Evolutionary conservation across 441 rosid species (phyloP), one percentile per base, ranked within the genome.

Genomic region (Adansonia madagascariensis): DNA sequence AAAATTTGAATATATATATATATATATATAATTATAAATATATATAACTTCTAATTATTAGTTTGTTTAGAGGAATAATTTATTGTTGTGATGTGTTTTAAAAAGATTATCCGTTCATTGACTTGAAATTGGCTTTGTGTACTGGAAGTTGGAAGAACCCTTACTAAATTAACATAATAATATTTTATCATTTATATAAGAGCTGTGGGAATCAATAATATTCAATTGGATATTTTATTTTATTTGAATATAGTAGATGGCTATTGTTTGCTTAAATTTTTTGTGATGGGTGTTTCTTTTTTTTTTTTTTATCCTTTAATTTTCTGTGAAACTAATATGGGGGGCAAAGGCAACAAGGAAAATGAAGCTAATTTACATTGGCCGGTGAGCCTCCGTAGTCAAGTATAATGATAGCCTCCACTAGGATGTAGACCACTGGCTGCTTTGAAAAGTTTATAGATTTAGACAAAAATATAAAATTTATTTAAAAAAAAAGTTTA

Each of bases 101-200:
- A 68, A 27, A 60, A 62, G 15, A 11, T 50, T 77, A 15, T 71
- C 63, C 17, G 27, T 27, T 20, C 44, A 20, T 71, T 72, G 76
- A 71, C 65, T 52, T 71, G 55, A 22, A 76, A 67, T 39, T n/a
- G 50, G 44, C 67, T 65, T 15, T 24, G 24, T 24, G 27, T 24
- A 24, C 27, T 24, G 27, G 43, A 8, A 11, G 11, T 67, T 20
- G 56, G 72, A 46, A 5, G 17, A 15, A 64, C 47, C 8, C 0
- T 64, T 11, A 64, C 50, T 43, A 44, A 44, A 5, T 63, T 39
- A 64, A 15, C 69, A 20, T 68, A 5, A 68, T 68, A 22, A 24
- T 24, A 68, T 22, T 47, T 6, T 2, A 2, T 68, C 6, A 24
- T 24, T 24, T 24, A 47, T 47, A 6, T 44, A 20, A 44, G 8